A percentile compares a stretch with the other conserved stretches of the same genome.
phyloP scores from a whole-genome alignment of 805 yeast genomes.

The Hanseniaspora occidentalis region DNA sequence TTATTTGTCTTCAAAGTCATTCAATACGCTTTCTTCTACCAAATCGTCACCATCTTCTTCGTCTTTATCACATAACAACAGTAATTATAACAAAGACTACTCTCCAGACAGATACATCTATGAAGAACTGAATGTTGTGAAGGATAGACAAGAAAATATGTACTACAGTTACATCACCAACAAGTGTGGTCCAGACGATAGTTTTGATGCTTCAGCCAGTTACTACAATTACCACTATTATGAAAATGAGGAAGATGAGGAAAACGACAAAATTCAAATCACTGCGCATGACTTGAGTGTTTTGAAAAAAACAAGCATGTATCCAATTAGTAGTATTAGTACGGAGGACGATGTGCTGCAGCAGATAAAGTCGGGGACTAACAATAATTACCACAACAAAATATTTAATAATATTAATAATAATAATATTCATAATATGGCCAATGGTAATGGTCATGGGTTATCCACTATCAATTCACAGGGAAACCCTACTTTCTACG shows the following conservation, averaged over 20 bases:
- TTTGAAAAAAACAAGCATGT: neutral
- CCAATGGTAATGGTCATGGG: no score
- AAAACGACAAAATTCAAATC: neutral
- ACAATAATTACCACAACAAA: no score
- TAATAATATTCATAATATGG: no score
- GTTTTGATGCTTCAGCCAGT: neutral
- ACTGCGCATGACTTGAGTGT: neutral
- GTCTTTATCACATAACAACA: no score
- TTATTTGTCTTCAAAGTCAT: neutral
- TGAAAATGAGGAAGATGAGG: neutral
- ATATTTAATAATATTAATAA: no score
- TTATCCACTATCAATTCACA: neutral
- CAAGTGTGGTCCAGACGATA: neutral
- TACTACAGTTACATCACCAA: neutral
- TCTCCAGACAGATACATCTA: neutral
- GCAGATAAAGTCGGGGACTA: no score
- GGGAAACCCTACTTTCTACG: neutral
- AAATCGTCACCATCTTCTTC: no score
- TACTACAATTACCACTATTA: neutral
- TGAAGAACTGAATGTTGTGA: neutral
- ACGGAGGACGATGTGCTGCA: neutral
- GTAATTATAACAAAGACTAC: neutral
- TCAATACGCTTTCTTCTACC: neutral
- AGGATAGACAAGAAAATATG: neutral
- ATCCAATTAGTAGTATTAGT: neutral